Percentiles rank a stretch among this genome's conserved stretches.
Evolutionary conservation across 2,329 filamentous ascomycete genomes (phyloP).

Genomic region (Hypoxylon sp.): DNA sequence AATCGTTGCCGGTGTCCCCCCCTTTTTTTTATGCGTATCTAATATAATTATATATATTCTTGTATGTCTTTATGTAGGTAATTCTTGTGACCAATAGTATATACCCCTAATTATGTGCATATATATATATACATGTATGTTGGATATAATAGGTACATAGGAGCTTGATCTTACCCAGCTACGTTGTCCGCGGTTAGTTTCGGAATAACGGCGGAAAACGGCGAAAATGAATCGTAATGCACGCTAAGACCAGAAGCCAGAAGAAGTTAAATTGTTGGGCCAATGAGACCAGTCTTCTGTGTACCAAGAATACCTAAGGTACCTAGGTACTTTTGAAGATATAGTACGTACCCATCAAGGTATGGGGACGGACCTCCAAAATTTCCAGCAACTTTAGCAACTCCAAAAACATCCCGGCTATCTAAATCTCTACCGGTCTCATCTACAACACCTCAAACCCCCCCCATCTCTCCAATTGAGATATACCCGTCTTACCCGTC

Average conservation of each 20-base stretch:
- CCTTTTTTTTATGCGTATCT: too few species aligned
- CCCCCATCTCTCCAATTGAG: slow-evolving; percentile 26
- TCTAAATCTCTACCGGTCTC: slow-evolving; percentile 25
- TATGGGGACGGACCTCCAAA: slow-evolving; percentile 43
- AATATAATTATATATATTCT: too few species aligned
- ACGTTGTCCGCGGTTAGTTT: slow-evolving; percentile 39
- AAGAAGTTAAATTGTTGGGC: slow-evolving; percentile 29
- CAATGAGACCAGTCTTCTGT: neutral
- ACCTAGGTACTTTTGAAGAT: slow-evolving; percentile 3
- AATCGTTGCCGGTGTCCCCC: neutral
- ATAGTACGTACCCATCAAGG: neutral
- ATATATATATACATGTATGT: too few species aligned
- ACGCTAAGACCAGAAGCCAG: slow-evolving; percentile 5
- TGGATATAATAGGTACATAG: too few species aligned
- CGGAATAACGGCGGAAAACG: slow-evolving; percentile 35
- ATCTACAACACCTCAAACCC: slow-evolving; percentile 35
- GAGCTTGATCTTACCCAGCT: neutral
- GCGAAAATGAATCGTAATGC: slow-evolving; percentile 41
- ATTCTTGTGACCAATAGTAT: neutral
- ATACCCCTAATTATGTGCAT: neutral
- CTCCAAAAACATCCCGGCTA: slow-evolving; percentile 33
- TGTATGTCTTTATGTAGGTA: neutral
- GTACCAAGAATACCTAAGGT: too few species aligned
- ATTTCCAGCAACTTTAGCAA: slow-evolving; percentile 32
- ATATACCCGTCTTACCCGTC: slow-evolving; percentile 23